phyloP scores from a whole-genome alignment of 305 asterid genomes.

The Stenogyne calaminthoides region DNA sequence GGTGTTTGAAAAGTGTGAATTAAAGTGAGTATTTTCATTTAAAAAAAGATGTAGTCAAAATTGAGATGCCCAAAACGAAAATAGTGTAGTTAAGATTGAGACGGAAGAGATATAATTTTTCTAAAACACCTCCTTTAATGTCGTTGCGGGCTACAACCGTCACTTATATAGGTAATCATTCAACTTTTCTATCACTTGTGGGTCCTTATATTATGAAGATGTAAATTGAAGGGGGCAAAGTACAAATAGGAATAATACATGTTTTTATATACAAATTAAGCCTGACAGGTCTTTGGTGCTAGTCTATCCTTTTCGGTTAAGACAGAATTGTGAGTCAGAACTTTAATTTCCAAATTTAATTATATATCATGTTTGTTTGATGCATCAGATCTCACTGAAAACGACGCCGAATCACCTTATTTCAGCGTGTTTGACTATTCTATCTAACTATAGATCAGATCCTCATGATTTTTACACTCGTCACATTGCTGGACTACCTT shows the following conservation, averaged over 20 bases:
- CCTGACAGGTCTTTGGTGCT: slow-evolving; percentile 50
- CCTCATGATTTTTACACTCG: background rate
- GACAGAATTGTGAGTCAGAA: slow-evolving; percentile 56
- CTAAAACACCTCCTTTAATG: too few relatives aligned
- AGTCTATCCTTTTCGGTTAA: slow-evolving; percentile 35
- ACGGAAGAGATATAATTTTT: too few relatives aligned
- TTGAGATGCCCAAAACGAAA: too few relatives aligned
- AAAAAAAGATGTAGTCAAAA: too few relatives aligned
- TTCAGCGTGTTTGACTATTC: slow-evolving; percentile 26
- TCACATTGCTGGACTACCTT: too few relatives aligned
- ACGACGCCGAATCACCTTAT: slow-evolving; percentile 25
- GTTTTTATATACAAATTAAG: slow-evolving; percentile 23
- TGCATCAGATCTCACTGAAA: slow-evolving; percentile 43
- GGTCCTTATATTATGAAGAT: background rate
- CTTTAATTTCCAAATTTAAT: slow-evolving; percentile 21
- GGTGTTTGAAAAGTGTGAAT: too few relatives aligned
- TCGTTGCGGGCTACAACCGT: too few relatives aligned
- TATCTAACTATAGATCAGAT: background rate
- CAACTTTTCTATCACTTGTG: too few relatives aligned
- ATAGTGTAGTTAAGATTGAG: too few relatives aligned
- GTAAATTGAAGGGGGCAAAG: background rate
- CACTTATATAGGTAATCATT: too few relatives aligned
- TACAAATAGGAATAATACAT: background rate
- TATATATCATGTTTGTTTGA: slow-evolving; percentile 31
- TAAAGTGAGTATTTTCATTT: too few relatives aligned